These are phyloP conservation scores for Trypanosoma vivax DNA, from an alignment of 208 protist species.

Conservation along the genomic window DNA sequence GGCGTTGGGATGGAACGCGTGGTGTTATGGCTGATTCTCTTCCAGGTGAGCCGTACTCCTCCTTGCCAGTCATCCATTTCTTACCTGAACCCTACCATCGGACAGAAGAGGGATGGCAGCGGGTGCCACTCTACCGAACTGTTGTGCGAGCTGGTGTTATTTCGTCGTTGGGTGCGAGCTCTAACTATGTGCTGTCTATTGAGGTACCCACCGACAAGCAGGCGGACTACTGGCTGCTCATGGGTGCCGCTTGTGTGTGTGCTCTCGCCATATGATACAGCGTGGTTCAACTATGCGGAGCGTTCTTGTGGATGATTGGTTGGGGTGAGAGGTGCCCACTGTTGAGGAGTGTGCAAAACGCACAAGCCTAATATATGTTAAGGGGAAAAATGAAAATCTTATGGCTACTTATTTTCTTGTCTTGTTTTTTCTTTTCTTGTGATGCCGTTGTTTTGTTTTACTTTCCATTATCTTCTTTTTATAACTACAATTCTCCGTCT, in stretches of 20 bases:
- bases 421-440: neutral
- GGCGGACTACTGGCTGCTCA: conserved; percentile 89
- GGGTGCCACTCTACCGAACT: conserved; percentile 94
- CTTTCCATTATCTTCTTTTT: too few species aligned
- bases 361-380: neutral
- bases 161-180: conserved; percentile 93
- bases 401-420: neutral
- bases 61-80: conserved; percentile 94
- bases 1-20: conserved; percentile 85
- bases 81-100: conserved; percentile 90
- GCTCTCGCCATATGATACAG: conserved; percentile 48
- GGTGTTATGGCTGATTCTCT: conserved; percentile 84
- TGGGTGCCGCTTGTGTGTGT: conserved; percentile 86
- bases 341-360: neutral
- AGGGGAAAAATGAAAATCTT: neutral
- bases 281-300: too few species aligned
- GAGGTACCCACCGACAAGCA: conserved; percentile 79
- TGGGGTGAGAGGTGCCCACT: neutral
- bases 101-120: conserved; percentile 50
- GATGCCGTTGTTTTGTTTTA: neutral
- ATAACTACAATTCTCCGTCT: too few species aligned
- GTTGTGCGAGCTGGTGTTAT: conserved; percentile 91
- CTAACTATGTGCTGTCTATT: conserved; percentile 92
- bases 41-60: conserved; percentile 82
- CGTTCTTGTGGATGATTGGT: too few species aligned